Conservation (phyloP, 1,284 basidiomycete genomes). For the Flammula alnicola region DNA sequence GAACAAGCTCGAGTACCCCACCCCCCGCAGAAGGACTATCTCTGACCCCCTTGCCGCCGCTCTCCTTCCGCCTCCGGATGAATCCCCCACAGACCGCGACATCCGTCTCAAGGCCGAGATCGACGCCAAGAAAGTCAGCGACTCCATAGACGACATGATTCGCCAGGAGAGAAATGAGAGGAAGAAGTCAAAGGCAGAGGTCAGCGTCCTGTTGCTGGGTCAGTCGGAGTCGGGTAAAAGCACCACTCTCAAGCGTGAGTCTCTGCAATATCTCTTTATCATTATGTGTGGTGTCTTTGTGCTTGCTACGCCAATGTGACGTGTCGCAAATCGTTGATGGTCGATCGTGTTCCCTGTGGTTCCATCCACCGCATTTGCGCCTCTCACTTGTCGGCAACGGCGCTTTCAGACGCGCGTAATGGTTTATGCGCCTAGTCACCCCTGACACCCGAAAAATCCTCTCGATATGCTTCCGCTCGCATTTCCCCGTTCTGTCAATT, state of each 20-base stretch:
- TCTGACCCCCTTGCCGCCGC: constrained; percentile 74
- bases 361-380: no score
- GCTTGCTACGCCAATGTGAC: not conserved
- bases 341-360: no score
- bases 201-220: constrained; percentile 78
- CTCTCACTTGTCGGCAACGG: no score
- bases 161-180: constrained; percentile 60
- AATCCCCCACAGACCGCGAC: constrained; percentile 67
- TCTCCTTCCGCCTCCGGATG: constrained; percentile 70
- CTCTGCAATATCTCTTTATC: not conserved
- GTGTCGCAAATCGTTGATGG: no score
- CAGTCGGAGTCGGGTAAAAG: constrained; percentile 85
- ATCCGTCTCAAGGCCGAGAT: constrained; percentile 63
- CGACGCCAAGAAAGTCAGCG: constrained; percentile 73
- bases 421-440: no score
- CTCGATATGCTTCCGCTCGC: no score
- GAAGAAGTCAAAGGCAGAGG: constrained; percentile 60
- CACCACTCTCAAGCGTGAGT: constrained; percentile 84
- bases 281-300: not conserved
- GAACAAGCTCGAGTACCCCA: constrained; percentile 31
- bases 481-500: not conserved
- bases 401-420: no score
- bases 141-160: constrained; percentile 79
- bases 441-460: no score
- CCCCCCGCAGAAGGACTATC: constrained; percentile 45